Base-by-base conservation (phyloP, 164 flowering plant species). In the Protea cynaroides region DNA sequence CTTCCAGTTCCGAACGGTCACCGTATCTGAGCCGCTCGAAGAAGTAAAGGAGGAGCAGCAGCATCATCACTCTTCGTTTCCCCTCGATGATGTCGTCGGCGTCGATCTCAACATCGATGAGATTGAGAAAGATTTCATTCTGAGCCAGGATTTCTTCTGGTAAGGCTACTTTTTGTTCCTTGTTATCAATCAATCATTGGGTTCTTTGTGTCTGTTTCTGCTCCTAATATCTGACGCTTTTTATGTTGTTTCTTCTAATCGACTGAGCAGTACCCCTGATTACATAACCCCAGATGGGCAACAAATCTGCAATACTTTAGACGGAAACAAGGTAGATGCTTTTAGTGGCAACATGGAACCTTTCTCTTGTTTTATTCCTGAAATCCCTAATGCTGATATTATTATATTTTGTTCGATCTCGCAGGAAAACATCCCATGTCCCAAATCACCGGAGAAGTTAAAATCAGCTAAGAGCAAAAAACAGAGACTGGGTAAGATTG, bases 111-210 rank as follows among this genome's bases (percentile, higher is more conserved):
- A 56, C 60, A 70, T 52, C 8, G 90, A 84, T 8, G 89, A 88
- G 29, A 84, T 83, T 8, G 89, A 88, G 25, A 84, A 70, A 38
- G 86, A 84, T 73, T 85, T 73, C 80, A 92, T 92, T 47, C 96
- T 89, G 79, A 92, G 92, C 62, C 98, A 92, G 68, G 98, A 92
- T 61, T 92, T 90, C 76, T 92, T 92, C 81, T 92, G 98, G 98
- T 92, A 68, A 58, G 25, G 38, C 23, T 2, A 43, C 19, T 29
- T 46, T 38, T 18, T 34, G 4, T 18, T 11, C 23, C 23, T 34
- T 29, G 18, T 3, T 60, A 15, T 24, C 21, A 3, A 8, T 40
- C 14, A 8, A 40, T 40, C 14, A 40, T 29, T 29, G 34, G 34
- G 46, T 40, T 40, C 8, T 40, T 1, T 40, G 4, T 40, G 1